Evolutionary conservation across 2,329 filamentous ascomycete species (phyloP).

Genomic region (Aspergillus udagawae): DNA sequence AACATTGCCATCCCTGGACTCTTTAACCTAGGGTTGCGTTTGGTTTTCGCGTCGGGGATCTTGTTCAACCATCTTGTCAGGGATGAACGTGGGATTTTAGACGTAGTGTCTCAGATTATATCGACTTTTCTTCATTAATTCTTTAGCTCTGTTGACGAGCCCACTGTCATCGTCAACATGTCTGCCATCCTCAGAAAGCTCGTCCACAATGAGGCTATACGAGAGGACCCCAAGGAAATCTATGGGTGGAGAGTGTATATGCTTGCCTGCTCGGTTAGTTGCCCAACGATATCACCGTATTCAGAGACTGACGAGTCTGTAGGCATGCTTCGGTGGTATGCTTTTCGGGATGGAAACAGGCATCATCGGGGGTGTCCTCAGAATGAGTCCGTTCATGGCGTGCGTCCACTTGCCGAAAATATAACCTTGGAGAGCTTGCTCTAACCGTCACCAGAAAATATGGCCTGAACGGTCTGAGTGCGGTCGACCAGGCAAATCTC

Average conservation of each 20-base stretch:
- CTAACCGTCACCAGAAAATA: constrained; percentile 46
- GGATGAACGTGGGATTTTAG: neutral
- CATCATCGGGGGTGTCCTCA: constrained; percentile 64
- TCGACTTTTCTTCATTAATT: neutral
- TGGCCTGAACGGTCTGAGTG: constrained; percentile 41
- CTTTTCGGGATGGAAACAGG: constrained; percentile 65
- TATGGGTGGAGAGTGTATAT: constrained; percentile 67
- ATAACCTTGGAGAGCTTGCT: constrained; percentile 1
- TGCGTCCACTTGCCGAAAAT: constrained; percentile 28
- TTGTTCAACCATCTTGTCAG: neutral
- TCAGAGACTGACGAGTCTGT: constrained; percentile 2
- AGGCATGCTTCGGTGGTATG: constrained; percentile 65
- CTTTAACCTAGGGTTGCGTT: neutral
- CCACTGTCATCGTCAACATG: constrained; percentile 29
- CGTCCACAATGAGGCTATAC: constrained; percentile 69
- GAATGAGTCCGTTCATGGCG: constrained; percentile 55
- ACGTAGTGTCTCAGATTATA: neutral
- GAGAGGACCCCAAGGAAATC: constrained; percentile 61
- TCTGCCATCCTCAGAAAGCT: constrained; percentile 50
- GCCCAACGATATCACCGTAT: neutral
- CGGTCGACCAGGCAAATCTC: constrained; percentile 49
- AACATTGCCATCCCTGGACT: neutral
- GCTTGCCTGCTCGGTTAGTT: constrained; percentile 54
- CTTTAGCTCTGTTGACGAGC: neutral
- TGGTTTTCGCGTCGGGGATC: neutral